phyloP scores from a whole-genome alignment of 73 alveolate genomes.

The Durusdinium trenchii region DNA sequence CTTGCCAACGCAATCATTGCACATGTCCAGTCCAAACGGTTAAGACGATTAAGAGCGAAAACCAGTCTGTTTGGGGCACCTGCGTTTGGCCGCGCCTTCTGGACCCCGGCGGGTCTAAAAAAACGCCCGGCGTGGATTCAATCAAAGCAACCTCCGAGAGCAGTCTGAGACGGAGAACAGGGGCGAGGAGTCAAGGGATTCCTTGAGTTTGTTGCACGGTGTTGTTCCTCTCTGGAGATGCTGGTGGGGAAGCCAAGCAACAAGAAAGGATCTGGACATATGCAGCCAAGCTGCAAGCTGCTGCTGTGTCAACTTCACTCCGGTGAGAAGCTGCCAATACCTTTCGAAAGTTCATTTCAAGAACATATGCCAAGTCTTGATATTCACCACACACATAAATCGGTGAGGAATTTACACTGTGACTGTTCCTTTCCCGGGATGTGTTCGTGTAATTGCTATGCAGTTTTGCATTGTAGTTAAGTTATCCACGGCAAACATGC shows the following conservation, averaged over 20 bases:
- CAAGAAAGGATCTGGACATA: background rate
- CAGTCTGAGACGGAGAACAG: background rate
- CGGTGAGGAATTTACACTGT: no score
- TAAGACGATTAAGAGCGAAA: no score
- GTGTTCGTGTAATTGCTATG: no score
- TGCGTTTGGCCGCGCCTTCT: background rate
- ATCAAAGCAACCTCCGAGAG: slow-evolving; percentile 22
- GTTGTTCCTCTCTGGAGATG: background rate
- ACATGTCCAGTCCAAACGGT: background rate
- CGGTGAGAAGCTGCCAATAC: slow-evolving; percentile 86
- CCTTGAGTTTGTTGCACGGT: background rate
- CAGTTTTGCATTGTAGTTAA: no score
- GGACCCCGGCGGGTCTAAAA: slow-evolving; percentile 66
- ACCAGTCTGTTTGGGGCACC: background rate
- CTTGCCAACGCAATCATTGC: background rate
- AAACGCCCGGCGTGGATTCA: slow-evolving; percentile 74
- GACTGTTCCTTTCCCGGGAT: no score
- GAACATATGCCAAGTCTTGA: no score
- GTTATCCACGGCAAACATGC: no score
- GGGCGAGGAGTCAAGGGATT: background rate
- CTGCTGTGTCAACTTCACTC: slow-evolving; percentile 58
- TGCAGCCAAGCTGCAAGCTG: slow-evolving; percentile 41
- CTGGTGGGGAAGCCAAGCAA: background rate
- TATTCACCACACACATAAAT: no score
- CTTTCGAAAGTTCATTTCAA: no score